Percentiles rank a stretch among this genome's conserved stretches.
phyloP scores from a whole-genome alignment of 2,329 filamentous ascomycete species.

The Neurospora sp. region DNA sequence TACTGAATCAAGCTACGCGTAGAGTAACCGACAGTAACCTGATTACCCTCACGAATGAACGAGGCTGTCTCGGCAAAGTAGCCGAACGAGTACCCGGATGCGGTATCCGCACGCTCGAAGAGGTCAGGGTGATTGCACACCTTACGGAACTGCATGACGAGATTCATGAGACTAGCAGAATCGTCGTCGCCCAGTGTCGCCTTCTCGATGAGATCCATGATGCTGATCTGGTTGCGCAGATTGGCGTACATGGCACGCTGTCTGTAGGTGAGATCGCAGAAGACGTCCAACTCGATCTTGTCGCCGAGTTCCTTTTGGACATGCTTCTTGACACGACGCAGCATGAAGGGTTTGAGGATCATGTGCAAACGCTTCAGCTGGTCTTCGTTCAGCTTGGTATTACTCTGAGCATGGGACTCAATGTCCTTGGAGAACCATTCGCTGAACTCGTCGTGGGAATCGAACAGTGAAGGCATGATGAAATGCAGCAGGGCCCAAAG shows the following conservation, averaged over 20 bases:
- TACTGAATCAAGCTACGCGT: slow-evolving; percentile 81
- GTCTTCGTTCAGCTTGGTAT: slow-evolving; percentile 98
- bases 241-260: slow-evolving; percentile 90
- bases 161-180: slow-evolving; percentile 93
- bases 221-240: slow-evolving; percentile 91
- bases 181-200: slow-evolving; percentile 91
- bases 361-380: slow-evolving; percentile 95
- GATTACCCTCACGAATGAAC: slow-evolving; percentile 79
- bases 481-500: slow-evolving; percentile 96
- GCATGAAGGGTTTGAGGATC: slow-evolving; percentile 99
- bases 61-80: slow-evolving; percentile 92
- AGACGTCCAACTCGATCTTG: slow-evolving; percentile 95
- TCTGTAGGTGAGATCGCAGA: slow-evolving; percentile 92
- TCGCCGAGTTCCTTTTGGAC: slow-evolving; percentile 98
- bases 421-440: slow-evolving; percentile 96
- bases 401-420: slow-evolving; percentile 95
- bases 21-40: slow-evolving; percentile 76
- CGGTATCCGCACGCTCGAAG: slow-evolving; percentile 89
- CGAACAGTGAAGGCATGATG: slow-evolving; percentile 99
- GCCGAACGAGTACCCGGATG: slow-evolving; percentile 73
- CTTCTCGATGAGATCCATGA: slow-evolving; percentile 98
- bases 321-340: slow-evolving; percentile 98
- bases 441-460: slow-evolving; percentile 85
- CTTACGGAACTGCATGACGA: slow-evolving; percentile 99
- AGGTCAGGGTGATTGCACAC: slow-evolving; percentile 98